Conservation (phyloP, 2,329 filamentous ascomycete genomes). For the Coniella vitis region DNA sequence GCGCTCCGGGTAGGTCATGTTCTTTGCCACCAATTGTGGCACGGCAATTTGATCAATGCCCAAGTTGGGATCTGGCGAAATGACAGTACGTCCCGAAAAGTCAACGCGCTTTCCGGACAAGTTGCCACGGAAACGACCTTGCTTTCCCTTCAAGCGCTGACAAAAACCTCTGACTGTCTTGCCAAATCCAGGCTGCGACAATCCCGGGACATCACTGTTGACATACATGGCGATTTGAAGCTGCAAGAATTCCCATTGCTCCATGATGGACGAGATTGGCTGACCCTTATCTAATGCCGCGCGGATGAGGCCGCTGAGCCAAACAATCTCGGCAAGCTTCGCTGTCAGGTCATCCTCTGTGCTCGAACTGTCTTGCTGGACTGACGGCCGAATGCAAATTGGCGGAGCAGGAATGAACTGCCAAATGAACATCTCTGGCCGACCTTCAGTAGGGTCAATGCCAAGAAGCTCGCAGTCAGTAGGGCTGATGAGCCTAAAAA, state of each 20-base stretch:
- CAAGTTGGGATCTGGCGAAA: conserved; percentile 92
- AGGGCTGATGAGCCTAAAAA: conserved; percentile 82
- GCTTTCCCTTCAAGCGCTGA: conserved; percentile 92
- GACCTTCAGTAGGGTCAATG: conserved; percentile 75
- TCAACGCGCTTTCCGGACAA: conserved; percentile 97
- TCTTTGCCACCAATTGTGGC: conserved; percentile 86
- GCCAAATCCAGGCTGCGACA: conserved; percentile 81
- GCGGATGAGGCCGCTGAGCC: conserved; percentile 81
- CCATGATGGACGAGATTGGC: conserved; percentile 83
- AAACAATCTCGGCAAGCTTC: conserved; percentile 93
- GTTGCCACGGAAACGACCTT: conserved; percentile 94
- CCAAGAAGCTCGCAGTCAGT: conserved; percentile 88
- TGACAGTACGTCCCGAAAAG: conserved; percentile 95
- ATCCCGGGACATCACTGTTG: conserved; percentile 88
- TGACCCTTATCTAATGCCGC: conserved; percentile 78
- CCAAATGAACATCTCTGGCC: conserved; percentile 97
- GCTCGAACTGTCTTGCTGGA: conserved; percentile 85
- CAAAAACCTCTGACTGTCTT: conserved; percentile 92
- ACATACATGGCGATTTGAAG: conserved; percentile 96
- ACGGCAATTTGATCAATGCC: conserved; percentile 91
- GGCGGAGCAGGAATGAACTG: conserved; percentile 91
- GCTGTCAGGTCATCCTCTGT: conserved; percentile 96
- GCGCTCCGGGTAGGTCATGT: conserved; percentile 89
- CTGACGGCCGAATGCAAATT: conserved; percentile 88
- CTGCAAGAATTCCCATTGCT: conserved; percentile 97